phyloP scores from a whole-genome alignment of 2,329 filamentous ascomycete species.

The Pochonia chlamydosporia region DNA sequence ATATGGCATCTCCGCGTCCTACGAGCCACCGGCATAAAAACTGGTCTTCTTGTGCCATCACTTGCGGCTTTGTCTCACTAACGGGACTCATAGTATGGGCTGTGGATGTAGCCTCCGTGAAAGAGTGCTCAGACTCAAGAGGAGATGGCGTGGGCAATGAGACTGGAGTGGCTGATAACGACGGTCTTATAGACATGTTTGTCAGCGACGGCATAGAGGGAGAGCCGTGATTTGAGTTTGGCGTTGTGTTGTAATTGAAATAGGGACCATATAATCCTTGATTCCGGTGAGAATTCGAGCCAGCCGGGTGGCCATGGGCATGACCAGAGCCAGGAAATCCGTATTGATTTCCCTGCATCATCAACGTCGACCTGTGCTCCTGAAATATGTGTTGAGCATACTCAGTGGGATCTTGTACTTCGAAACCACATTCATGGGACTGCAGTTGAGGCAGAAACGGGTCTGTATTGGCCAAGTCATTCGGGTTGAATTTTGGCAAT shows the following conservation, averaged over 20 bases:
- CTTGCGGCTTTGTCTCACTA: slow-evolving; percentile 10
- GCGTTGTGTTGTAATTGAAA: slow-evolving; percentile 1
- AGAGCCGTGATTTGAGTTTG: slow-evolving; percentile 13
- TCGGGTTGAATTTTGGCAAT: slow-evolving; percentile 16
- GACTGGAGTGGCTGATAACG: slow-evolving; percentile 14
- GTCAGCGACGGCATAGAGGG: slow-evolving; percentile 17
- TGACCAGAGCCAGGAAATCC: slow-evolving; percentile 4
- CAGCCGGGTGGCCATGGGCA: background rate
- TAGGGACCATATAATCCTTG: slow-evolving; percentile 1
- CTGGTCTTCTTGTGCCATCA: slow-evolving; percentile 17
- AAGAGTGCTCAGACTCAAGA: slow-evolving; percentile 16
- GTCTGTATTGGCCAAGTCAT: slow-evolving; percentile 10
- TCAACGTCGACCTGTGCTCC: slow-evolving; percentile 16
- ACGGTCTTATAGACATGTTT: slow-evolving; percentile 16
- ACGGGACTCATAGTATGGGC: background rate
- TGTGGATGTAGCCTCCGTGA: background rate
- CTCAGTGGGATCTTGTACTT: slow-evolving; percentile 18
- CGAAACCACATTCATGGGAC: slow-evolving; percentile 21
- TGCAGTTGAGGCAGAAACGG: slow-evolving; percentile 13
- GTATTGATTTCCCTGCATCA: slow-evolving; percentile 10
- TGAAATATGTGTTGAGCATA: slow-evolving; percentile 24
- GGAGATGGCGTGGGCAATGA: slow-evolving; percentile 15
- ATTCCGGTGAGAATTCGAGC: slow-evolving; percentile 1
- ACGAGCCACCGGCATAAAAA: slow-evolving; percentile 28
- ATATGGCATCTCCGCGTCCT: slow-evolving; percentile 18